A percentile compares a stretch with the other conserved stretches of the same genome.
phyloP scores from a whole-genome alignment of 495 filamentous ascomycete species.

The Lentithecium fluviatile region DNA sequence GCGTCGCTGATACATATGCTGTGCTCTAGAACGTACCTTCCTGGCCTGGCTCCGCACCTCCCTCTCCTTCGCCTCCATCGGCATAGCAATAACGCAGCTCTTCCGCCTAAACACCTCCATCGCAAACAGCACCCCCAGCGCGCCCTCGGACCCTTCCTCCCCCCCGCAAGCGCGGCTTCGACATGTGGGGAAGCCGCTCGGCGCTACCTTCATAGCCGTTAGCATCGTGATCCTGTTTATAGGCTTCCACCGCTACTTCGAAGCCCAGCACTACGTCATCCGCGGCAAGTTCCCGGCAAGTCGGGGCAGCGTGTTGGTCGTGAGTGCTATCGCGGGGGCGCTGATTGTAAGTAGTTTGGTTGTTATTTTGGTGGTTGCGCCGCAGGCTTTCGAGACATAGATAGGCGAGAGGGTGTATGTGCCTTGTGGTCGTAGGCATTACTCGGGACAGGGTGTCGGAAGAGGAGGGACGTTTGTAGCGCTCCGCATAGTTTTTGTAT shows the following conservation, averaged over 20 bases:
- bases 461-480: neutral
- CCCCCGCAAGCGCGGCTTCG: slow-evolving; percentile 49
- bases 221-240: slow-evolving; percentile 81
- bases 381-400: slow-evolving; percentile 41
- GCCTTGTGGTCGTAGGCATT: too few species aligned
- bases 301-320: slow-evolving; percentile 77
- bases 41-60: slow-evolving; percentile 96
- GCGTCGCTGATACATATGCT: too few species aligned
- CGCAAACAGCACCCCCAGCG: slow-evolving; percentile 30
- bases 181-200: slow-evolving; percentile 86
- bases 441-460: too few species aligned
- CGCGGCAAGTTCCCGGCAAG: slow-evolving; percentile 92
- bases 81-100: slow-evolving; percentile 92
- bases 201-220: slow-evolving; percentile 86
- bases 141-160: slow-evolving; percentile 19
- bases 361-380: slow-evolving; percentile 44
- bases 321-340: slow-evolving; percentile 58
- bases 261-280: slow-evolving; percentile 80
- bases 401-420: neutral
- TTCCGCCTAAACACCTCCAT: slow-evolving; percentile 84
- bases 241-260: slow-evolving; percentile 72
- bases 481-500: too few species aligned
- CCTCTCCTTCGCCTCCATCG: slow-evolving; percentile 92
- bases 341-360: slow-evolving; percentile 46
- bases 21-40: slow-evolving; percentile 98